A percentile compares a stretch with the other conserved stretches of the same genome.
Conservation (phyloP, 768 basidiomycete species). For the Phanerochaete sordida region DNA sequence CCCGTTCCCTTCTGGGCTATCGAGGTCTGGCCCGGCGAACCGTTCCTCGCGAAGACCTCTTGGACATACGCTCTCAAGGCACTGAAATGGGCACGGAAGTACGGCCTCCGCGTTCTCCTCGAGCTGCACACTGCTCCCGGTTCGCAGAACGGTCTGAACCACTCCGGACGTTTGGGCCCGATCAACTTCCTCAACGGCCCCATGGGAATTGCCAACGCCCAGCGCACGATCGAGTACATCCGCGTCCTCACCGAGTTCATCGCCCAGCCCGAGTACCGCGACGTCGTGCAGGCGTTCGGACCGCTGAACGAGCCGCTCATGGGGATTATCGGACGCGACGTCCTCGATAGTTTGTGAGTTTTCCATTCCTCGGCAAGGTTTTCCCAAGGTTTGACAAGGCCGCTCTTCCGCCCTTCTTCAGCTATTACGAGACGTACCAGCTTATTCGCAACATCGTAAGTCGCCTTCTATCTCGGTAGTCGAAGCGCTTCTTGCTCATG, state of each 20-base stretch:
- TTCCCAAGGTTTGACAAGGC: conserved; percentile 4
- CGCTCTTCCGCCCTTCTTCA: conserved; percentile 36
- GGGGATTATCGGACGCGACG: conserved; percentile 50
- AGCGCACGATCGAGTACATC: conserved; percentile 77
- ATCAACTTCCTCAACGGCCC: conserved; percentile 67
- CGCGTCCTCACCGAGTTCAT: conserved; percentile 81
- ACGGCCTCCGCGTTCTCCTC: conserved; percentile 78
- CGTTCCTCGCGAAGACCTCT: conserved; percentile 69
- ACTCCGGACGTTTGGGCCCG: conserved; percentile 56
- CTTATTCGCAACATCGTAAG: conserved; percentile 79
- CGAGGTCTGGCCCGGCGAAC: conserved; percentile 72
- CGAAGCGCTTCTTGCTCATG: conserved; percentile 14
- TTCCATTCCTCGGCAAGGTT: neutral
- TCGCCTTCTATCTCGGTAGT: neutral
- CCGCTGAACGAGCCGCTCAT: conserved; percentile 65
- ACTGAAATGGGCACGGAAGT: conserved; percentile 85
- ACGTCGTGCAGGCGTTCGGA: conserved; percentile 61
- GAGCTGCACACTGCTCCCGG: conserved; percentile 85
- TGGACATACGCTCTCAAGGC: conserved; percentile 86
- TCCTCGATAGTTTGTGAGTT: conserved; percentile 60
- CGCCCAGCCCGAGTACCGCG: conserved; percentile 65
- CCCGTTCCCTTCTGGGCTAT: conserved; percentile 90
- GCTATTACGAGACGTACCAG: conserved; percentile 56
- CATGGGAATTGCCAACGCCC: conserved; percentile 89
- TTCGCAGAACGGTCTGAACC: conserved; percentile 71